phyloP scores from a whole-genome alignment of 1,139 yeast genomes.

The Protomyces macrosporus region DNA sequence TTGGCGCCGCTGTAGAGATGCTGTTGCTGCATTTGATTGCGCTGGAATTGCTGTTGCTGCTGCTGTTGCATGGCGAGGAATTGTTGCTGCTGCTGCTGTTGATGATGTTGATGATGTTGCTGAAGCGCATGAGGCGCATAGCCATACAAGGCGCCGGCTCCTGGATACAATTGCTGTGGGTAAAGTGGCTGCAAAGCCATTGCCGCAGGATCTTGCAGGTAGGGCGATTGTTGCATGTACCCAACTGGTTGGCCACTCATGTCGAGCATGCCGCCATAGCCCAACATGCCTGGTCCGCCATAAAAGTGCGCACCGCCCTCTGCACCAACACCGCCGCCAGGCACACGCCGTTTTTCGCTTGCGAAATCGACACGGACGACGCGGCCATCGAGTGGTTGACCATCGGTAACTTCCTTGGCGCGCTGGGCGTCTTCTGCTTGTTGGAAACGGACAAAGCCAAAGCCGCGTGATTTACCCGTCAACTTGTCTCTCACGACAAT shows the following conservation, averaged over 20 bases:
- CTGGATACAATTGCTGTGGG: background rate
- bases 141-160: background rate
- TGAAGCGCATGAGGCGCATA: background rate
- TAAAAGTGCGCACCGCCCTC: background rate
- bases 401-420: slow-evolving; percentile 45
- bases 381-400: slow-evolving; percentile 19
- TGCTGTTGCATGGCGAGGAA: background rate
- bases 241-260: background rate
- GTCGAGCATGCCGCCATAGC: background rate
- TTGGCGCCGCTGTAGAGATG: background rate
- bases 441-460: slow-evolving; percentile 97
- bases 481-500: slow-evolving; percentile 3
- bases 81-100: background rate
- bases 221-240: background rate
- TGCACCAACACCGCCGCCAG: background rate
- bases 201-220: background rate
- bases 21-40: background rate
- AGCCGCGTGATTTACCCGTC: slow-evolving; percentile 90
- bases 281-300: background rate
- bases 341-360: slow-evolving; percentile 9
- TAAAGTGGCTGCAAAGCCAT: background rate
- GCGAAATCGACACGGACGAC: slow-evolving; percentile 25
- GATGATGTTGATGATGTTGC: background rate
- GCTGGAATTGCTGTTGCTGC: background rate
- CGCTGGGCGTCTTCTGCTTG: slow-evolving; percentile 98